Evolutionary conservation across 2,329 filamentous ascomycete species (phyloP).

Genomic region (Hymenoscyphus occultus): DNA sequence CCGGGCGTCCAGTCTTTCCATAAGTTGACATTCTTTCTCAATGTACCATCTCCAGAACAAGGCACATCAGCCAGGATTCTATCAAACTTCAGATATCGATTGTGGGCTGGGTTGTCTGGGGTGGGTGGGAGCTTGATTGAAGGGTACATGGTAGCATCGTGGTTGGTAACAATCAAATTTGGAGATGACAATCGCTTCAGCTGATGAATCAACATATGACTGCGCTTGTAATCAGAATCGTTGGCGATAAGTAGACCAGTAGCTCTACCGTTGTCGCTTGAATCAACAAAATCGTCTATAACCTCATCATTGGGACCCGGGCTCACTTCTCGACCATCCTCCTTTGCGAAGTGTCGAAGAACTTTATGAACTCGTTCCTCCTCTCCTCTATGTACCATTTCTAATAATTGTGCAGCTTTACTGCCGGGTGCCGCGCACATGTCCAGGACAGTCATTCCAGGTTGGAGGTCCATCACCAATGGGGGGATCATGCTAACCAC

Average conservation of each 20-base stretch:
- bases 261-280: conserved; percentile 76
- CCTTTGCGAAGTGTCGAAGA: conserved; percentile 59
- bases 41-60: conserved; percentile 91
- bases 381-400: conserved; percentile 90
- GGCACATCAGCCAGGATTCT: conserved; percentile 95
- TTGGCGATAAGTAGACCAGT: conserved; percentile 94
- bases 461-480: conserved; percentile 83
- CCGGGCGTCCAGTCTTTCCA: conserved; percentile 95
- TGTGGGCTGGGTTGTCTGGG: conserved; percentile 51
- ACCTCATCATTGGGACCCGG: conserved; percentile 46
- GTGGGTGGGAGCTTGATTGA: conserved; percentile 77
- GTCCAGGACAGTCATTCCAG: conserved; percentile 90
- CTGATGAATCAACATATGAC: conserved; percentile 96
- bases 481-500: conserved; percentile 99
- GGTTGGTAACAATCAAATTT: conserved; percentile 95
- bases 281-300: conserved; percentile 50
- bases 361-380: conserved; percentile 78
- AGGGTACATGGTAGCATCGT: conserved; percentile 94
- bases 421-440: conserved; percentile 96
- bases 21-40: conserved; percentile 87
- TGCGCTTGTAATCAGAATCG: conserved; percentile 93
- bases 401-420: conserved; percentile 92
- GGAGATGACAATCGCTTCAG: conserved; percentile 95
- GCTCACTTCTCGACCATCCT: conserved; percentile 56
- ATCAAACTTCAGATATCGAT: conserved; percentile 90